Evolutionary conservation across 2,329 filamentous ascomycete species (phyloP).

Genomic region (Colletotrichum somersetense): DNA sequence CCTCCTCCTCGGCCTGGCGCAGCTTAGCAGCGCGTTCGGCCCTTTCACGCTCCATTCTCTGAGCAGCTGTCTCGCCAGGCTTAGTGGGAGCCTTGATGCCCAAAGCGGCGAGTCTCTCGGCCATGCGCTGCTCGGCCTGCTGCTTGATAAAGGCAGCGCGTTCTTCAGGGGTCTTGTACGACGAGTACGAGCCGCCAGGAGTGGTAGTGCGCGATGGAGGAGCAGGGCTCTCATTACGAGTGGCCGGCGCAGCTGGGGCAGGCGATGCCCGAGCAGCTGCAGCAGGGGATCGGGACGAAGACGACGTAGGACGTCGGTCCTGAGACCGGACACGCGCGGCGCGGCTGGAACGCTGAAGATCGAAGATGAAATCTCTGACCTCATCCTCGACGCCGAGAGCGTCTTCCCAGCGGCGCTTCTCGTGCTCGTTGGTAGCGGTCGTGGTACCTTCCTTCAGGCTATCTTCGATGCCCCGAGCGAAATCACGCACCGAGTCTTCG

Average conservation of each 20-base stretch:
- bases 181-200: slow-evolving; percentile 77
- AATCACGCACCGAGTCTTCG: slow-evolving; percentile 94
- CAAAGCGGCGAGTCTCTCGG: slow-evolving; percentile 91
- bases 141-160: slow-evolving; percentile 96
- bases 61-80: slow-evolving; percentile 82
- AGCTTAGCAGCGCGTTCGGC: slow-evolving; percentile 89
- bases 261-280: slow-evolving; percentile 59
- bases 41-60: slow-evolving; percentile 89
- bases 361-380: slow-evolving; percentile 97
- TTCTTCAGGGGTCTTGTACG: slow-evolving; percentile 92
- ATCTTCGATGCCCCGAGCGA: slow-evolving; percentile 86
- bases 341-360: slow-evolving; percentile 88
- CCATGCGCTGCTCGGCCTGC: slow-evolving; percentile 96
- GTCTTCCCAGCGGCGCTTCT: slow-evolving; percentile 95
- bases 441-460: slow-evolving; percentile 85
- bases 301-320: slow-evolving; percentile 63
- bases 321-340: slow-evolving; percentile 75
- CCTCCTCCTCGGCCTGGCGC: slow-evolving; percentile 92
- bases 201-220: slow-evolving; percentile 68
- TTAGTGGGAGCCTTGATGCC: slow-evolving; percentile 89
- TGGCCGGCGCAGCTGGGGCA: slow-evolving; percentile 55
- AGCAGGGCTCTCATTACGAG: slow-evolving; percentile 62
- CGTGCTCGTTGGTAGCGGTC: slow-evolving; percentile 85
- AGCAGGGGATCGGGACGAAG: slow-evolving; percentile 50
- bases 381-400: slow-evolving; percentile 96